These are phyloP conservation scores for Fraxinus greggii DNA, from an alignment of 305 asterid species.

Conservation along the genomic window DNA sequence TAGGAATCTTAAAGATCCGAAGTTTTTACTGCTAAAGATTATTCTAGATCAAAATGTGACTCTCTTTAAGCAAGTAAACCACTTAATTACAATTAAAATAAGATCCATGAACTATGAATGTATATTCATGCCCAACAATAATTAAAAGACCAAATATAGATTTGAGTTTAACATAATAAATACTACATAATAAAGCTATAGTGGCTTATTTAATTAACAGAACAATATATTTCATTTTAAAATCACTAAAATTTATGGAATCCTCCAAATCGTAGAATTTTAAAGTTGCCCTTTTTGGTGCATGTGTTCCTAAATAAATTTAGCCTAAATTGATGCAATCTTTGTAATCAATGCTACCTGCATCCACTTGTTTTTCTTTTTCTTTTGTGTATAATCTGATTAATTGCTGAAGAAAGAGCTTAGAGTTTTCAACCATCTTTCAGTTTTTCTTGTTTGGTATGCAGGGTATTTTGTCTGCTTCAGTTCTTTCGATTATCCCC, in stretches of 20 bases:
- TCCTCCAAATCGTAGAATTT: background rate
- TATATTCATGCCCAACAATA: background rate
- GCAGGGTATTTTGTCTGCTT: slow-evolving; percentile 89
- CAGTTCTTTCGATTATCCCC: slow-evolving; percentile 81
- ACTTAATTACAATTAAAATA: too few species aligned
- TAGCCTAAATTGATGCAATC: background rate
- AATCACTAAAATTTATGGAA: background rate
- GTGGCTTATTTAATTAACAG: background rate
- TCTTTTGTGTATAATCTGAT: slow-evolving; percentile 6
- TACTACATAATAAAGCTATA: background rate
- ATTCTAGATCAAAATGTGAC: background rate
- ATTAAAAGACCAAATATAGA: background rate
- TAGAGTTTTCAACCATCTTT: background rate
- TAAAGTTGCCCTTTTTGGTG: background rate
- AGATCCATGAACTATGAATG: background rate
- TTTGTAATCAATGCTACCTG: background rate
- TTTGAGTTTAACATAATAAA: background rate
- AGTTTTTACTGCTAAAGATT: background rate
- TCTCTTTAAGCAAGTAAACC: background rate
- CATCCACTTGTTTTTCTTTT: slow-evolving; percentile 7
- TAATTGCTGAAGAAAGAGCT: background rate
- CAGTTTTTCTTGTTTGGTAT: slow-evolving; percentile 24
- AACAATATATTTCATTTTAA: background rate
- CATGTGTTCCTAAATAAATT: background rate
- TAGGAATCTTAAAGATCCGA: background rate